Evolutionary conservation across 306 rosid genomes (phyloP).

Genomic region (Gynostemma pentaphyllum): DNA sequence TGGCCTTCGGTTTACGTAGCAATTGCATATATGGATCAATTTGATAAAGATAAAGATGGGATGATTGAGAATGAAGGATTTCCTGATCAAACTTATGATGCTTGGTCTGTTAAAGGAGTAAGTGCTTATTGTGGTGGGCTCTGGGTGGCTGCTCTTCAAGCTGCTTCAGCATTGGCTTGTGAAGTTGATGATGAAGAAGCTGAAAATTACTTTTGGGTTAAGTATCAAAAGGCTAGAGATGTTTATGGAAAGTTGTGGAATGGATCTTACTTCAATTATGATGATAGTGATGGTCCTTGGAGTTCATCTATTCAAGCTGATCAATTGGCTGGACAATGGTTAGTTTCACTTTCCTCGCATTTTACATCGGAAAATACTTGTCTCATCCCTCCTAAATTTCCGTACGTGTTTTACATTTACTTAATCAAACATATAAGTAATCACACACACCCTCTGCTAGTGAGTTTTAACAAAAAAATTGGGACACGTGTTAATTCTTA

Average conservation of each 20-base stretch:
- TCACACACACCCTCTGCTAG: no score
- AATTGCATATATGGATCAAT: conserved; percentile 91
- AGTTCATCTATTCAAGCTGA: conserved; percentile 92
- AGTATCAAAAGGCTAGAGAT: conserved; percentile 61
- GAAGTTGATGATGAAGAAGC: conserved; percentile 75
- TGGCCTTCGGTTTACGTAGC: conserved; percentile 96
- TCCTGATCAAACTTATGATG: conserved; percentile 96
- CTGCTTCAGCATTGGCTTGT: conserved; percentile 74
- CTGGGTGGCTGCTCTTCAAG: conserved; percentile 95
- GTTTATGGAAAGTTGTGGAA: conserved; percentile 85
- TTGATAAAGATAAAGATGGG: conserved; percentile 84
- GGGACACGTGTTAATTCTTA: no score
- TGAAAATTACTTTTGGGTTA: conserved; percentile 62
- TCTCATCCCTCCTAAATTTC: no score
- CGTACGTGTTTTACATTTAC: no score
- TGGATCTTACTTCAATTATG: conserved; percentile 89
- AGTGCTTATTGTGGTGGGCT: conserved; percentile 94
- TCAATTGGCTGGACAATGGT: conserved; percentile 98
- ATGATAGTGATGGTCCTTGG: conserved; percentile 45
- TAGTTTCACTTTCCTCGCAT: background rate
- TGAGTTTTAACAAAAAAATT: no score
- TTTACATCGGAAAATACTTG: no score
- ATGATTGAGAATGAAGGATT: conserved; percentile 94
- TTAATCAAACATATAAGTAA: no score
- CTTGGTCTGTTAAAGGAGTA: conserved; percentile 87